Conservation (phyloP, 257 asterid genomes). For the Striga asiatica region DNA sequence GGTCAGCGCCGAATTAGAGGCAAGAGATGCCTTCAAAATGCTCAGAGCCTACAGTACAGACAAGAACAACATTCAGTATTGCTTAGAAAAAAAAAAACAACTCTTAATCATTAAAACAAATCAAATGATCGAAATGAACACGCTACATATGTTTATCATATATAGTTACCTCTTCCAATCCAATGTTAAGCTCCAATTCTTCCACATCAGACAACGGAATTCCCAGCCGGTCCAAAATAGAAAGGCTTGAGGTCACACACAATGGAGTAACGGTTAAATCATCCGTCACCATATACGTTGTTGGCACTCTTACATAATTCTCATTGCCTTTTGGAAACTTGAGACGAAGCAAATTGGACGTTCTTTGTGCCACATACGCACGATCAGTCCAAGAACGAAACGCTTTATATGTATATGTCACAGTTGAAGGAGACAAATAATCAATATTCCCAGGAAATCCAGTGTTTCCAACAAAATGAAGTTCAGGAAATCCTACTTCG, state of each 20-base stretch:
- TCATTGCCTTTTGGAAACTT: neutral
- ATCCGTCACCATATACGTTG: neutral
- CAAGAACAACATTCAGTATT: too few species aligned
- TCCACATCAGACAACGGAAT: neutral
- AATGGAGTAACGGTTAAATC: neutral
- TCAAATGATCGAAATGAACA: neutral
- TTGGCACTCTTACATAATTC: neutral
- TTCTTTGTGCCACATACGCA: too few species aligned
- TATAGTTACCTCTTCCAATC: neutral
- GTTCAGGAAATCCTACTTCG: neutral
- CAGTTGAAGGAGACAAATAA: too few species aligned
- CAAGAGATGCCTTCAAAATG: constrained; percentile 20
- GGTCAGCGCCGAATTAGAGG: constrained; percentile 13
- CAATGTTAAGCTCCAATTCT: neutral
- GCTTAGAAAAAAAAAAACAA: neutral
- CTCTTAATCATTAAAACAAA: neutral
- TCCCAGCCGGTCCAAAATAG: neutral
- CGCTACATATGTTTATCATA: too few species aligned
- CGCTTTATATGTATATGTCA: too few species aligned
- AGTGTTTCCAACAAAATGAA: neutral
- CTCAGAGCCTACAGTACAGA: constrained; percentile 18
- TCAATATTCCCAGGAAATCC: too few species aligned
- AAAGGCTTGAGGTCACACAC: neutral
- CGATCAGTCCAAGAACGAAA: too few species aligned
- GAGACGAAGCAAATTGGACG: too few species aligned